Evolutionary conservation across 305 asterid genomes (phyloP).

Genomic region (Striga hermonthica): DNA sequence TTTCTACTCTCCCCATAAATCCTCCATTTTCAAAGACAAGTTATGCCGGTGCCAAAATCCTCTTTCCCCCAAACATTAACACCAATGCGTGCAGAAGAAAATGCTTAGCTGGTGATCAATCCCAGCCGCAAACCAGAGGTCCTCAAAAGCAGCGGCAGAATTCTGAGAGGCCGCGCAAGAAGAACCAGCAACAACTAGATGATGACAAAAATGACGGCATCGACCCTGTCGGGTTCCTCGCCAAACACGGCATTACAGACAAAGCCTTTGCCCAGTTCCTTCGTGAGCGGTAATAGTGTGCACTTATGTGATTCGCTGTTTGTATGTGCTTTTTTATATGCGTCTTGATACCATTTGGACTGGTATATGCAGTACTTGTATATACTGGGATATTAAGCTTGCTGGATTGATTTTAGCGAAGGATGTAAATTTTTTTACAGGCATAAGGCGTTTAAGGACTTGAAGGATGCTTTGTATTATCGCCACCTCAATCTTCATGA

Average conservation of each 20-base stretch:
- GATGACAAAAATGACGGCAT: conserved; percentile 44
- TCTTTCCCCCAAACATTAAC: conserved; percentile 31
- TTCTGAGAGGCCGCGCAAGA: conserved; percentile 42
- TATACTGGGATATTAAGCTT: conserved; percentile 15
- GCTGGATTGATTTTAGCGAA: conserved; percentile 24
- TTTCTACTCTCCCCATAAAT: conserved; percentile 29
- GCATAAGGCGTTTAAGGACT: conserved; percentile 82
- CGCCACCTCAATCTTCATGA: conserved; percentile 61
- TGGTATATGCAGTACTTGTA: not conserved
- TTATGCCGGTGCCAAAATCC: conserved; percentile 23
- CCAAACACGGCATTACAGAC: conserved; percentile 60
- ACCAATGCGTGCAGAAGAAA: conserved; percentile 34
- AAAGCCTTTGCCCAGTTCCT: conserved; percentile 79
- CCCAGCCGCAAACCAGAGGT: conserved; percentile 36
- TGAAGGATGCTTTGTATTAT: conserved; percentile 59
- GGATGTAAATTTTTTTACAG: conserved; percentile 40
- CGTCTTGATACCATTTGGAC: not conserved
- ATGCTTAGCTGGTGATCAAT: conserved; percentile 54
- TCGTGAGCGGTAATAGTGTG: conserved; percentile 68
- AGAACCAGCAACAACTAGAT: conserved; percentile 35
- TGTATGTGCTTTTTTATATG: not conserved
- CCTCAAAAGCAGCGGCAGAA: conserved; percentile 14
- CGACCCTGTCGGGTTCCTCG: conserved; percentile 84
- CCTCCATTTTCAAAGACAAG: conserved; percentile 27
- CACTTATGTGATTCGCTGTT: conserved; percentile 1